A percentile compares a stretch with the other conserved stretches of the same genome.
Evolutionary conservation across 2,329 filamentous ascomycete genomes (phyloP).

Genomic region (Tolypocladium pustulatum): DNA sequence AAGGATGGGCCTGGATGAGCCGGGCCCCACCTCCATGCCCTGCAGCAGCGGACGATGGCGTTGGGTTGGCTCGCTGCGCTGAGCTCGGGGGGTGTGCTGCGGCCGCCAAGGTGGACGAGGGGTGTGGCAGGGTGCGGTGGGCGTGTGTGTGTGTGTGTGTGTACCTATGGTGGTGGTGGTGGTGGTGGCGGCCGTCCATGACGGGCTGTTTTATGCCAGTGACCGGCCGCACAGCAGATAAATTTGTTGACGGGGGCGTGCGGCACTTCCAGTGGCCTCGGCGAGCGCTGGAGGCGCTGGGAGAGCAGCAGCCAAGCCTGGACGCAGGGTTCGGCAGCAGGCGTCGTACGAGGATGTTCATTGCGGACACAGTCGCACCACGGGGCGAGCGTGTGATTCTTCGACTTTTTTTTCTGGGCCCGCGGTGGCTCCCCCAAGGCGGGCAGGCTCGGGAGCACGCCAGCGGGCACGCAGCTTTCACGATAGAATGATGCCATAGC

Average conservation of each 20-base stretch:
- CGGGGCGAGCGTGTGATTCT: neutral
- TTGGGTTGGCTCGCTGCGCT: neutral
- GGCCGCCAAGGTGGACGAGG: neutral
- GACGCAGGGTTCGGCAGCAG: neutral
- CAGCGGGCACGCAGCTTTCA: slow-evolving; percentile 1
- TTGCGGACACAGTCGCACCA: neutral
- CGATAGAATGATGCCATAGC: slow-evolving; percentile 5
- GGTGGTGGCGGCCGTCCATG: neutral
- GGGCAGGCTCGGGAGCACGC: neutral
- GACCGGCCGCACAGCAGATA: neutral
- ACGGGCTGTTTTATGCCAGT: neutral
- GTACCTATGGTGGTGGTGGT: neutral
- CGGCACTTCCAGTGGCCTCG: neutral
- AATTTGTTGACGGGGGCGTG: neutral
- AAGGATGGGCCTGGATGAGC: neutral
- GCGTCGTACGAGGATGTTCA: neutral
- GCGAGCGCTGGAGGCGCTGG: neutral
- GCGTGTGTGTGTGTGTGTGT: neutral
- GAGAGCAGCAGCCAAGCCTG: neutral
- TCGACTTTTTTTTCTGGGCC: neutral
- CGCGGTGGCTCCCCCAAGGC: neutral
- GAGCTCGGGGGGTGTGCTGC: neutral
- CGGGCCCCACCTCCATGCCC: slow-evolving; percentile 2
- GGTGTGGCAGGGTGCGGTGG: neutral
- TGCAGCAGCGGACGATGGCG: neutral